Percentiles rank a stretch among this genome's conserved stretches.
phyloP scores from a whole-genome alignment of 768 basidiomycete species.

The Trametes villosa region DNA sequence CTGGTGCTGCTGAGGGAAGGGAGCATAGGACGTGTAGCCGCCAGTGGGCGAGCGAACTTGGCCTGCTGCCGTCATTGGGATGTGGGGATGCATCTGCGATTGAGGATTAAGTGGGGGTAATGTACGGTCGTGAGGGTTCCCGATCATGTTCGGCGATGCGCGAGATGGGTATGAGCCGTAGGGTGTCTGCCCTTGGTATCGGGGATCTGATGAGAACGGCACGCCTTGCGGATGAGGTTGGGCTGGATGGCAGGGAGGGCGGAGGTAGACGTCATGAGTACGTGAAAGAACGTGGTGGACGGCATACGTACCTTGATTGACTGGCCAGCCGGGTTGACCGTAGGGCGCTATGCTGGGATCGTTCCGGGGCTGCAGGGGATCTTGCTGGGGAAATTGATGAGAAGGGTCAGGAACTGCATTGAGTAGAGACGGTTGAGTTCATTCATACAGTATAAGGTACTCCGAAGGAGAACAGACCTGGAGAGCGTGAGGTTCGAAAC shows the following conservation, averaged over 20 bases:
- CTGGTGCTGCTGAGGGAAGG: slow-evolving; percentile 45
- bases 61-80: slow-evolving; percentile 26
- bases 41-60: slow-evolving; percentile 67
- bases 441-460: slow-evolving; percentile 31
- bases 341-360: slow-evolving; percentile 50
- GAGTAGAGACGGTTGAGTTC: slow-evolving; percentile 54
- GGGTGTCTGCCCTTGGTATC: slow-evolving; percentile 49
- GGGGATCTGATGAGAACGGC: slow-evolving; percentile 43
- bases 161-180: slow-evolving; percentile 55
- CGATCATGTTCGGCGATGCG: slow-evolving; percentile 51
- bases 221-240: slow-evolving; percentile 24
- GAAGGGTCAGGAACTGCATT: slow-evolving; percentile 62
- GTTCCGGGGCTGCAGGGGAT: slow-evolving; percentile 62
- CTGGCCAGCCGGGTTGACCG: slow-evolving; percentile 33
- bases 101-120: slow-evolving; percentile 54
- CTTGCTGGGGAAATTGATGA: slow-evolving; percentile 62
- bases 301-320: slow-evolving; percentile 32
- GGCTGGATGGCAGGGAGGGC: slow-evolving; percentile 14
- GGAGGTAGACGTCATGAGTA: slow-evolving; percentile 22
- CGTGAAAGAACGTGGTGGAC: slow-evolving; percentile 7
- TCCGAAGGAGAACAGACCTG: slow-evolving; percentile 71
- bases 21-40: slow-evolving; percentile 60
- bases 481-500: slow-evolving; percentile 88
- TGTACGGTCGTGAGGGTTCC: slow-evolving; percentile 56
- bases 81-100: slow-evolving; percentile 25